Base-by-base conservation (phyloP, 176 grass and related monocot genomes). In the Musa beccarii region DNA sequence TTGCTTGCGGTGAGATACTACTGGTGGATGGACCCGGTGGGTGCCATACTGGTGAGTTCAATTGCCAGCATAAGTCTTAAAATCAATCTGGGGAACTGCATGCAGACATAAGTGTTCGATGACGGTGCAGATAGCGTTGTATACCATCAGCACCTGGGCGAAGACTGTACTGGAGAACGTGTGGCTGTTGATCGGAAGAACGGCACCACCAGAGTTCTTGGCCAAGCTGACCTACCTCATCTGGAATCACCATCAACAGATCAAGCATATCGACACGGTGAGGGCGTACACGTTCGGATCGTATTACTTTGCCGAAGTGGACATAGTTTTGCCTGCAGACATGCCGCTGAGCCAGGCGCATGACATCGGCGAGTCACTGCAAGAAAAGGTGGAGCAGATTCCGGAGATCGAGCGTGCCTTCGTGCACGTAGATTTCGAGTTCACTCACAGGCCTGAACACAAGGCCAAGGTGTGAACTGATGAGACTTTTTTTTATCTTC, bases 1-100 rank as follows among this genome's bases (percentile, higher is more conserved):
- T 23, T 96, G 1, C 87, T 96, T 5, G 89, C 93, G 0, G 87
- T 84, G 7, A 53, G 26, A 25, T 96, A 34, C 71, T 83, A 90
- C 20, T 96, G 87, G 93, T 96, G 93, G 93, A 92, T 96, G 81
- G 93, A 96, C 28, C 87, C 93, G 1, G 54, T 88, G 1, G 93
- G 93, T 0, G 93, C 93, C 75, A 96, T 92, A 76, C 64, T 96
- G 87, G 93, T 96, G 63, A 89, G 79, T 51, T 52, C 34, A 59
- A 26, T 59, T 71, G 22, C 16, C 26, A 6, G 64, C 12, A 26
- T 28, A 11, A 67, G 29, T 34, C 0, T 34, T 5, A 3, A 34
- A 0, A 34, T 34, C 29, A 4, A 34, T 34, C 28, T 2, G 2
- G 2, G 29, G 2, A 34, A 34, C 29, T 34, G 29, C 29, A 34